phyloP scores from a whole-genome alignment of 805 yeast species.

The Cyberlindnera meyerae region DNA sequence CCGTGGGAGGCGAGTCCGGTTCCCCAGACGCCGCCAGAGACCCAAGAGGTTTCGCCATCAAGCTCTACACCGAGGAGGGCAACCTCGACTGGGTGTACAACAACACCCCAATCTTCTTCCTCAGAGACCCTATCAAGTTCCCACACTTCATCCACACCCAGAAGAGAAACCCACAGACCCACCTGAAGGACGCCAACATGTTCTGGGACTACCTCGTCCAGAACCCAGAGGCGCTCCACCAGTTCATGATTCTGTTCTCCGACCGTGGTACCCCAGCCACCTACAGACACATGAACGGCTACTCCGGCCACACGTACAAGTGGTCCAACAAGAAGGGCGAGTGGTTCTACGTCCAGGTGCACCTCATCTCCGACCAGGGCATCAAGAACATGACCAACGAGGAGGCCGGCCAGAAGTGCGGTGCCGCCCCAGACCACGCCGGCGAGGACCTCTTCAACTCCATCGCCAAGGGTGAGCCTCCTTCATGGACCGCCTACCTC shows the following conservation, averaged over 20 bases:
- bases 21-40: slow-evolving; percentile 82
- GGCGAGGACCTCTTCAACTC: slow-evolving; percentile 76
- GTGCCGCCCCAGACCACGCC: slow-evolving; percentile 77
- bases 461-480: slow-evolving; percentile 72
- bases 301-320: slow-evolving; percentile 80
- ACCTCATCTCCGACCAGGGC: slow-evolving; percentile 40
- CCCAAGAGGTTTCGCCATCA: slow-evolving; percentile 81
- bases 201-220: slow-evolving; percentile 73
- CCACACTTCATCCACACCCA: slow-evolving; percentile 88
- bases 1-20: slow-evolving; percentile 84
- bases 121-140: slow-evolving; percentile 82
- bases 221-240: slow-evolving; percentile 73
- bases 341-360: slow-evolving; percentile 77
- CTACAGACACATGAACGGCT: slow-evolving; percentile 76
- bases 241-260: slow-evolving; percentile 65
- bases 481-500: slow-evolving; percentile 80
- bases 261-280: slow-evolving; percentile 82
- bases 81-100: slow-evolving; percentile 81
- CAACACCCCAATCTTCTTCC: slow-evolving; percentile 81
- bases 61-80: slow-evolving; percentile 80
- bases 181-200: slow-evolving; percentile 71
- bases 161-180: slow-evolving; percentile 79
- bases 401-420: slow-evolving; percentile 40
- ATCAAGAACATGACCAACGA: slow-evolving; percentile 10
- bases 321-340: slow-evolving; percentile 73